Base-by-base conservation (phyloP, 75 land plant genomes). In the Chamaecyparis obtusa region DNA sequence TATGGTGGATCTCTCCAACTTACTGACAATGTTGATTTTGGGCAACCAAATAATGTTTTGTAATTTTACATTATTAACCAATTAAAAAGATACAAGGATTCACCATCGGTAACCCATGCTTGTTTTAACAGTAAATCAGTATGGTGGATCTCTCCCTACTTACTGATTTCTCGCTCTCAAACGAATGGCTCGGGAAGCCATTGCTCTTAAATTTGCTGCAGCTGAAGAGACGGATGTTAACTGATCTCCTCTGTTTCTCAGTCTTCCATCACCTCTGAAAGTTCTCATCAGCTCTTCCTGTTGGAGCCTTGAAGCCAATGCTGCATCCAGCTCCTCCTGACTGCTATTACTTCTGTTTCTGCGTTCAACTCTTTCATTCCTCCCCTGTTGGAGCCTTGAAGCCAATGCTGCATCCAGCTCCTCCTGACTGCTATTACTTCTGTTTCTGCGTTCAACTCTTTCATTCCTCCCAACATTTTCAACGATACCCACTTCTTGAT, bases 381-480 rank as follows among this genome's bases (percentile, higher is more conserved):
- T n/a, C n/a, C n/a, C 95, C 79, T 94, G 94, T 78, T 95, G 96
- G 86, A 97, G 84, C 87, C 97, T 91, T 36, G 92, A 60, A 0
- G 99, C 99, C 83, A 97, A 85, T 44, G 93, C 94, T 49, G 95
- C 99, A 87, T 97, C 97, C 85, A 78, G 88, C 36, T 93, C 93
- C 60, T 91, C 91, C 86, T 95, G 97, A 55, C 84, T 89, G 24
- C 88, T 91, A 33, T 72, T 33, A 30, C 36, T 24, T 16, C 39
- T 55, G 15, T 75, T 84, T 85, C 87, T 86, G 33, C 35, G 87
- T 87, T 8, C 91, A 81, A 21, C 76, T 85, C 39, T 17, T 17
- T 15, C 87, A 48, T 46, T 57, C 16, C 77, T 76, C 36, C 82
- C 39, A 32, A 57, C 76, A 75, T 74, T 36, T 24, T 32, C 85